A percentile compares a stretch with the other conserved stretches of the same genome.
phyloP scores from a whole-genome alignment of 768 basidiomycete genomes.

The Cyclocybe aegerita region DNA sequence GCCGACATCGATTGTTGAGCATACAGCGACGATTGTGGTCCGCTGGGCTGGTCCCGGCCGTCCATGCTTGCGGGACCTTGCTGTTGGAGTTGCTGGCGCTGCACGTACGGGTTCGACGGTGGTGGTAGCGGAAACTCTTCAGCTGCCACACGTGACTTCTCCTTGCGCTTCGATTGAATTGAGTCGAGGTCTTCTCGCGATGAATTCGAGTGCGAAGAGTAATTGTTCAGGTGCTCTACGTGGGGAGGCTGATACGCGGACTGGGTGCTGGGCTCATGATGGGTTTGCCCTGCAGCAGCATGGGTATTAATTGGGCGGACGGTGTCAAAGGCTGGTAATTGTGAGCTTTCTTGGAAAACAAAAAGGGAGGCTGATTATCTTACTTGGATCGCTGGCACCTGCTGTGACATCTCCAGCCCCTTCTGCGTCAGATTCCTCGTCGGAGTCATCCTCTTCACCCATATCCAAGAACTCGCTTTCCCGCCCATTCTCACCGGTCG shows the following conservation, averaged over 20 bases:
- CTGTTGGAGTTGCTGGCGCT: conserved; percentile 23
- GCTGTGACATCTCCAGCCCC: conserved; percentile 31
- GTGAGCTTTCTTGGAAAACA: conserved; percentile 10
- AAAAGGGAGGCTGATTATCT: conserved; percentile 4
- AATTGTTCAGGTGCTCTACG: conserved; percentile 19
- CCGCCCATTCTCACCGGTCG: conserved; percentile 11
- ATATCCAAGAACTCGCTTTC: conserved; percentile 68
- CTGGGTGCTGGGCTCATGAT: conserved; percentile 17
- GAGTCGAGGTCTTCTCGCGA: conserved; percentile 17
- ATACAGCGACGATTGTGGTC: conserved; percentile 11
- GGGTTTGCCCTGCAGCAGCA: conserved; percentile 8
- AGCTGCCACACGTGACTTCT: conserved; percentile 38
- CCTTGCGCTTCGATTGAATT: conserved; percentile 19
- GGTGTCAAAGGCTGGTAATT: conserved; percentile 22
- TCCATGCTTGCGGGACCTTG: conserved; percentile 1
- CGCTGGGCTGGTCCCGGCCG: too few species aligned
- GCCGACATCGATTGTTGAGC: conserved; percentile 11
- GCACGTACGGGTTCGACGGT: conserved; percentile 26
- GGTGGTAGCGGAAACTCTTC: conserved; percentile 57
- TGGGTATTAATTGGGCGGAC: conserved; percentile 9
- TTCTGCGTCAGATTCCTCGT: conserved; percentile 39
- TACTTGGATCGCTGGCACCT: conserved; percentile 18
- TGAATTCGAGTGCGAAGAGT: conserved; percentile 15
- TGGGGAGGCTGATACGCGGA: conserved; percentile 14
- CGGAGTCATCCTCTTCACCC: conserved; percentile 49